Evolutionary conservation across 106 monocot species (phyloP).

Genomic region (Allium sativum): DNA sequence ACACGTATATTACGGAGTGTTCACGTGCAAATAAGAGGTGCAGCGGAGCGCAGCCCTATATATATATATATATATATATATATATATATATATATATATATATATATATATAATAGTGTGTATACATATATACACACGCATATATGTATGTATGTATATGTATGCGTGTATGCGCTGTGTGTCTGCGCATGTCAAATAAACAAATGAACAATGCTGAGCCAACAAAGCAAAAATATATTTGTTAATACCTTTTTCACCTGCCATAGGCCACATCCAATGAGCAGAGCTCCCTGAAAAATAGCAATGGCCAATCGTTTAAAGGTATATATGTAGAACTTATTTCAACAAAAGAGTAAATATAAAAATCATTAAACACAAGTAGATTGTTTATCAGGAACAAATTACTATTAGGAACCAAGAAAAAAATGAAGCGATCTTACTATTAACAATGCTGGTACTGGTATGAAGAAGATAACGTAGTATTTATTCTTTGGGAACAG

Average conservation of each 20-base stretch:
- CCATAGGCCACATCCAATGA: constrained; percentile 53
- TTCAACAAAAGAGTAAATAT: no score
- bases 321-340: no score
- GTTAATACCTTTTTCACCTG: constrained; percentile 53
- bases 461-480: constrained; percentile 69
- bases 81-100: no score
- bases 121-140: no score
- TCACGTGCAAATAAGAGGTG: no score
- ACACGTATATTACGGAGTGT: no score
- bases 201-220: background rate
- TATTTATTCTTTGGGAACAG: constrained; percentile 58
- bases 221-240: background rate
- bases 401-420: background rate
- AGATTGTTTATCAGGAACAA: background rate
- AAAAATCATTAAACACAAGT: no score
- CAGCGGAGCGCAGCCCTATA: no score
- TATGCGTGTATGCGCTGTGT: no score
- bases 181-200: constrained; percentile 3
- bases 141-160: no score
- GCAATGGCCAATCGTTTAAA: background rate
- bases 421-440: constrained; percentile 27
- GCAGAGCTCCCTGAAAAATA: constrained; percentile 51
- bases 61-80: no score
- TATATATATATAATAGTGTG: no score
- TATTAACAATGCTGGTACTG: constrained; percentile 64